A percentile compares a stretch with the other conserved stretches of the same genome.
These are phyloP conservation scores for Aspergillus sp. DNA, from an alignment of 2,329 filamentous ascomycete species.

Conservation along the genomic window DNA sequence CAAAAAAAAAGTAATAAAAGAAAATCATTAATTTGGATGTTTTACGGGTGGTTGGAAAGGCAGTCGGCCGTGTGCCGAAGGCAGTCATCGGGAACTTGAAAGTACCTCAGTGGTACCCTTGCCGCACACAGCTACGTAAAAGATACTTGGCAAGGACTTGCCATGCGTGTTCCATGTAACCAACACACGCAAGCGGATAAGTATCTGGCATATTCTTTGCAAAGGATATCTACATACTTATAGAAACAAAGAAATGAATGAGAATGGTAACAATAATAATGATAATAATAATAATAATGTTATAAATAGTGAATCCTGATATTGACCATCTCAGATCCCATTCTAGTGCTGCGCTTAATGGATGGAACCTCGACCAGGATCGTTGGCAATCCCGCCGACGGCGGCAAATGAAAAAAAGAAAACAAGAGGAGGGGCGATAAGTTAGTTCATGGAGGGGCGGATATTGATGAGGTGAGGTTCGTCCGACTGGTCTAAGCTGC, in stretches of 20 bases:
- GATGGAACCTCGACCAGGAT: neutral
- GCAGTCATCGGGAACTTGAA: slow-evolving; percentile 7
- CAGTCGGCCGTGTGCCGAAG: slow-evolving; percentile 22
- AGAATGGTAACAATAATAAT: too few relatives aligned
- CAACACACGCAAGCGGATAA: slow-evolving; percentile 13
- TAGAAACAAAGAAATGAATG: neutral
- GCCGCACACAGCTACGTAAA: slow-evolving; percentile 21
- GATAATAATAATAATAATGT: too few relatives aligned
- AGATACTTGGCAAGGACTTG: slow-evolving; percentile 18
- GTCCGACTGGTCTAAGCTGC: slow-evolving; percentile 6
- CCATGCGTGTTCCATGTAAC: slow-evolving; percentile 2
- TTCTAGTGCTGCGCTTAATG: neutral
- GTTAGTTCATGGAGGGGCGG: slow-evolving; percentile 1
- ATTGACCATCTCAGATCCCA: neutral
- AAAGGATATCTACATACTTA: too few relatives aligned
- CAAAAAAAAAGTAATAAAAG: neutral
- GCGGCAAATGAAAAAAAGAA: slow-evolving; percentile 1
- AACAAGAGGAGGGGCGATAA: slow-evolving; percentile 3
- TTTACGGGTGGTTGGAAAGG: slow-evolving; percentile 12
- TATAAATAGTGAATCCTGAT: too few relatives aligned
- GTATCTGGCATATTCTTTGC: too few relatives aligned
- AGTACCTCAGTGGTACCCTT: slow-evolving; percentile 17
- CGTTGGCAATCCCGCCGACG: neutral
- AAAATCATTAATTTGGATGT: neutral
- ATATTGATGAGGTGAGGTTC: slow-evolving; percentile 4